Evolutionary conservation across 2,329 filamentous ascomycete genomes (phyloP), one percentile per base, ranked within the genome.

Genomic region (Albifimbria verrucaria): DNA sequence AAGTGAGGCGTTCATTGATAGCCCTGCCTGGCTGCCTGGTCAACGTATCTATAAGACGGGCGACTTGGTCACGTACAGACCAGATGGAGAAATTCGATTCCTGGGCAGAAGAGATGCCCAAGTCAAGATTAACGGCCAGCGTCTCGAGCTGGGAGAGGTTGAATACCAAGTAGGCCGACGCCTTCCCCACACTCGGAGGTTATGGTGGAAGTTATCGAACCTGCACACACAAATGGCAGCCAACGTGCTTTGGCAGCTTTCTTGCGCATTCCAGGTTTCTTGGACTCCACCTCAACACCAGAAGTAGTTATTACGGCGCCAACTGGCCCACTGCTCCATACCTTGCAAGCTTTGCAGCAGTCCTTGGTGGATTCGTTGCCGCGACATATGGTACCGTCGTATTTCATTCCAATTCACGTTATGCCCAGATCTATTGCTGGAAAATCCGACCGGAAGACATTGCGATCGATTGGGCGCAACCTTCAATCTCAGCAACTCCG

Each of bases 51-150:
- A 56, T 45, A 17, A 28, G 25, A 54, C 56, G 1, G 54, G 54
- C 10, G 56, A 56, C n/a, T 43, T 54, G 10, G 54, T 45, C 4
- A 24, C 32, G 20, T 48, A 50, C 28, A 41, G 48, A 32, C 60
- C 62, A 0, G 68, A 75, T 49, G 70, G 72, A 2, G 58, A 61
- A 32, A 60, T 78, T 11, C 57, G 70, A 1, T 77, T 73, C 49
- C 60, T 77, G 46, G 79, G 78, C 46, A 70, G 81, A 24, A 48
- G 36, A 21, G 46, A 48, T 26, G 36, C 24, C 23, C 46, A 48
- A 17, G n/a, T 48, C 46, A 84, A 84, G 62, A 62, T 84, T 12
- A 72, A 75, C 24, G 83, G 83, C 22, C 81, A 75, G 53, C 65
- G 79, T 51, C 69, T 80, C 48, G 83, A 59, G 44, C 54, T 53